phyloP scores from a whole-genome alignment of 306 rosid genomes.

The Lupinus albus region DNA sequence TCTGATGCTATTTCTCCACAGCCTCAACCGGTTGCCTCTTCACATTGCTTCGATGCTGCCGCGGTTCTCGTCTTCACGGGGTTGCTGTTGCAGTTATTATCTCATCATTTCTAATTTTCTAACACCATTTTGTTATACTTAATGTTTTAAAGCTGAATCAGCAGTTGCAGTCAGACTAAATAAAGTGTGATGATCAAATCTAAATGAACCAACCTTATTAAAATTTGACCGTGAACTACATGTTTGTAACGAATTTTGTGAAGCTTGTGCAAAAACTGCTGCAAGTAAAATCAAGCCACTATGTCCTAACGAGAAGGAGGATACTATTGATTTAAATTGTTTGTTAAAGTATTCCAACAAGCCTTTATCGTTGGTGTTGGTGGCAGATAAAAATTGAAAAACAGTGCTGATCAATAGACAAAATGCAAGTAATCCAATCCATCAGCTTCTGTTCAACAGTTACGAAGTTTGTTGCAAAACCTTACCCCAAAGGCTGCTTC shows the following conservation, averaged over 20 bases:
- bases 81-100: neutral
- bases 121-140: too few relatives aligned
- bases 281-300: conserved; percentile 27
- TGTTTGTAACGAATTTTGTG: conserved; percentile 23
- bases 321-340: conserved; percentile 25
- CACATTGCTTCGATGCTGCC: neutral
- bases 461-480: conserved; percentile 24
- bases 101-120: neutral
- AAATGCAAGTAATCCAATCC: conserved; percentile 38
- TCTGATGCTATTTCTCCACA: conserved; percentile 6
- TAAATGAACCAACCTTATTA: neutral
- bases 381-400: neutral
- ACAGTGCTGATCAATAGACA: neutral
- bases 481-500: conserved; percentile 36
- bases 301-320: conserved; percentile 42
- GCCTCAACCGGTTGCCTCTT: neutral
- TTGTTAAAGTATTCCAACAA: conserved; percentile 35
- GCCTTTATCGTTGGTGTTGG: conserved; percentile 30
- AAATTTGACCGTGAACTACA: neutral
- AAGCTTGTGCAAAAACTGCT: conserved; percentile 35
- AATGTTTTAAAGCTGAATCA: too few relatives aligned
- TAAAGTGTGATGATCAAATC: neutral
- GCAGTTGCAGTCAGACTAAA: neutral
- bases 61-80: neutral
- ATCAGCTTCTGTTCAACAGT: neutral